Conservation (phyloP, 2,329 filamentous ascomycete genomes). For the Saccharata proteae region DNA sequence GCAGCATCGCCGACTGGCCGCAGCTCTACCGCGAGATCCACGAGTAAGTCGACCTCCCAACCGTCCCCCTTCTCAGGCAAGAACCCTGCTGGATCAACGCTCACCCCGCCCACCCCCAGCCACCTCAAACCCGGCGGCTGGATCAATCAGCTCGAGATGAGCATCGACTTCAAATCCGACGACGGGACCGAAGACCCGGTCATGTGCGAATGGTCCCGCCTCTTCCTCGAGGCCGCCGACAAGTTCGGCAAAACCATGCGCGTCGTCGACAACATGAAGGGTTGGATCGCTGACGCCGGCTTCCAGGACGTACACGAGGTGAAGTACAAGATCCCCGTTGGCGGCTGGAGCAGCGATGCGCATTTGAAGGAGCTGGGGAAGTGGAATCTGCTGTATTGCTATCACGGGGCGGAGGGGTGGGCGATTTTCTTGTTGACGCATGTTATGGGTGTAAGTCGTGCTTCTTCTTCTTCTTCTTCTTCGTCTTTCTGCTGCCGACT, state of each 20-base stretch:
- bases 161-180: constrained; percentile 15
- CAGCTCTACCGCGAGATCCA: constrained; percentile 13
- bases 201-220: constrained; percentile 16
- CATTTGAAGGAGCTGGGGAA: constrained; percentile 40
- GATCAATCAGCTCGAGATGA: constrained; percentile 17
- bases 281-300: constrained; percentile 38
- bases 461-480: too few relatives aligned
- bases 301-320: constrained; percentile 41
- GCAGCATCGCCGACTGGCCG: constrained; percentile 15
- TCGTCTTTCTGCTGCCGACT: too few relatives aligned
- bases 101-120: constrained; percentile 6
- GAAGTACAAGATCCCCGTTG: constrained; percentile 23
- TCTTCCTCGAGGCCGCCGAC: constrained; percentile 17
- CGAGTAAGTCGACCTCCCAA: constrained; percentile 12
- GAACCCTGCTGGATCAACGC: neutral
- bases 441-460: constrained; percentile 4
- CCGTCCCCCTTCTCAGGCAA: too few relatives aligned
- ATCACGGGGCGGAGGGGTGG: constrained; percentile 13
- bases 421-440: constrained; percentile 5
- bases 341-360: constrained; percentile 19
- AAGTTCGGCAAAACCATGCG: constrained; percentile 22
- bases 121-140: constrained; percentile 16
- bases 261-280: constrained; percentile 25
- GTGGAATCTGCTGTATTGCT: constrained; percentile 17
- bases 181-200: constrained; percentile 14